A percentile compares a stretch with the other conserved stretches of the same genome.
Evolutionary conservation across 164 flowering plant genomes (phyloP).

Genomic region (Stephania japonica): DNA sequence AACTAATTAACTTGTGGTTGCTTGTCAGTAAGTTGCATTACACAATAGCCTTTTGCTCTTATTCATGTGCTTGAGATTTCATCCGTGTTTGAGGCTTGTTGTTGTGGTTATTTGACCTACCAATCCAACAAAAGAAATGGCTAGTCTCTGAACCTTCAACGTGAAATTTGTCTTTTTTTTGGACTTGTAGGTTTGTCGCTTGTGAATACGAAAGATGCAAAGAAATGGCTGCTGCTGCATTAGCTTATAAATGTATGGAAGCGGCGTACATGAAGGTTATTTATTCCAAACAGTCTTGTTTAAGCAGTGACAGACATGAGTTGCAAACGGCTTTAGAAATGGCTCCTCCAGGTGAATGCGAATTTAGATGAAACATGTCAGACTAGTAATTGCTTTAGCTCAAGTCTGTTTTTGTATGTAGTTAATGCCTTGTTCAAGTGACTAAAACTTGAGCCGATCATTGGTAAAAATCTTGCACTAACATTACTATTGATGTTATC

Average conservation of each 20-base stretch:
- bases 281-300: constrained; percentile 37
- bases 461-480: too few relatives aligned
- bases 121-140: neutral
- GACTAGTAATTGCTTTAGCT: neutral
- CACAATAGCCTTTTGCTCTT: neutral
- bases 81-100: too few relatives aligned
- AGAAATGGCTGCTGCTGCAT: constrained; percentile 74
- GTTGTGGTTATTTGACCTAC: too few relatives aligned
- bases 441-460: too few relatives aligned
- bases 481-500: neutral
- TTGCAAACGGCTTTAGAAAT: constrained; percentile 53
- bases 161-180: neutral
- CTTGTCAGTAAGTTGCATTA: neutral
- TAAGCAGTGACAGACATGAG: constrained; percentile 45
- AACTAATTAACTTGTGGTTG: neutral
- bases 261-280: constrained; percentile 72
- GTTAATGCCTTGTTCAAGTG: neutral
- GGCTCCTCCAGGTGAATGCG: constrained; percentile 58
- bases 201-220: constrained; percentile 54
- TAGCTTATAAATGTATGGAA: constrained; percentile 89
- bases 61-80: neutral
- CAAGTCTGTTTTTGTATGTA: neutral
- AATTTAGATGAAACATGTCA: neutral
- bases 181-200: constrained; percentile 53
- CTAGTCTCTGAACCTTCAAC: neutral